phyloP scores from a whole-genome alignment of 2,329 filamentous ascomycete species.

The Colletotrichum coccodes region DNA sequence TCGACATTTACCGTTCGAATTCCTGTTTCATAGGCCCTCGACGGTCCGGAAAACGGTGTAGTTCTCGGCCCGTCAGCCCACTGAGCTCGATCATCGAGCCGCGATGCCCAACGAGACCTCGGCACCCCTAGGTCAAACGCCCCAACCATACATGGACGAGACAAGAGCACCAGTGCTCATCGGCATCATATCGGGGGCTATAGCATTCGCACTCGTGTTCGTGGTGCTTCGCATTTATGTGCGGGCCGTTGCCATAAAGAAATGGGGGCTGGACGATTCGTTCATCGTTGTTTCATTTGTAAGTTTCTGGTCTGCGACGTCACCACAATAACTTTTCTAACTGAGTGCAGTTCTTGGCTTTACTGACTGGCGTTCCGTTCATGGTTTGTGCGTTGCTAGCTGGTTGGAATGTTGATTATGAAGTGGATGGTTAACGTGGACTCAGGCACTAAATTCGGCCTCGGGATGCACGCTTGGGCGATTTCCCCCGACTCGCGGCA shows the following conservation, averaged over 20 bases:
- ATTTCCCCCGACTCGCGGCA: not conserved
- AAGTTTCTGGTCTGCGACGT: not conserved
- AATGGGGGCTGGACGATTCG: constrained; percentile 24
- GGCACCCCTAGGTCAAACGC: not conserved
- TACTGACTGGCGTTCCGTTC: constrained; percentile 8
- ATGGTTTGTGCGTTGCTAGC: not conserved
- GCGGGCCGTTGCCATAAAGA: constrained; percentile 12
- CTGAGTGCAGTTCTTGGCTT: not conserved
- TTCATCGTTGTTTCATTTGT: constrained; percentile 14
- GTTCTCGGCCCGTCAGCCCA: no score
- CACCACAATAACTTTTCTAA: not conserved
- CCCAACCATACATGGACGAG: not conserved
- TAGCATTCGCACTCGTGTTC: constrained; percentile 10
- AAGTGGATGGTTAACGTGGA: not conserved
- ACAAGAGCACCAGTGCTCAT: constrained; percentile 9
- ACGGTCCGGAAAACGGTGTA: no score
- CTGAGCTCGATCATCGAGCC: no score
- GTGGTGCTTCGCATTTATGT: constrained; percentile 16
- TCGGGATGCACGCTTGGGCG: constrained; percentile 12
- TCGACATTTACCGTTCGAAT: no score
- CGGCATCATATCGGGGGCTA: not conserved
- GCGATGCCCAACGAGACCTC: not conserved
- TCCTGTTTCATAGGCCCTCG: no score
- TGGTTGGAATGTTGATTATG: no score
- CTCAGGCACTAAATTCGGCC: constrained; percentile 12